Percentiles rank a stretch among this genome's conserved stretches.
Conservation (phyloP, 805 yeast species). For the Vanderwaltozyma verrucispora region DNA sequence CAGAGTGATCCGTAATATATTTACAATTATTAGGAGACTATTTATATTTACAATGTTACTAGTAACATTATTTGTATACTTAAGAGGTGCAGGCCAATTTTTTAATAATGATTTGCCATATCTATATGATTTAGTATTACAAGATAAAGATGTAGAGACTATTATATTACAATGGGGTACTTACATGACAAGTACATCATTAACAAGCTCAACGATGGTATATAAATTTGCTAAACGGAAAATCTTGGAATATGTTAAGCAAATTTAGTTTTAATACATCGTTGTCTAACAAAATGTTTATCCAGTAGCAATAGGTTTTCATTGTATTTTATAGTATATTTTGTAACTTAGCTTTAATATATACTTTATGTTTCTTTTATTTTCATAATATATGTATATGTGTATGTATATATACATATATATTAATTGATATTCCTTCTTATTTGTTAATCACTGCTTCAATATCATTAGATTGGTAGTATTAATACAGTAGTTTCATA, state of each 20-base stretch:
- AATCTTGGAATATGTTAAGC: not conserved
- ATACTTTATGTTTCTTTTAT: too few relatives aligned
- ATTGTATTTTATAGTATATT: not conserved
- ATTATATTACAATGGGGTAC: not conserved
- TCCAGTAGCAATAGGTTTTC: not conserved
- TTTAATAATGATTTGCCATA: slow-evolving; percentile 15
- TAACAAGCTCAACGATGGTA: not conserved
- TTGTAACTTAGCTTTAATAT: not conserved
- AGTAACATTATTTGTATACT: slow-evolving; percentile 20
- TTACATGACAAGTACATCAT: slow-evolving; percentile 2
- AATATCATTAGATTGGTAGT: too few relatives aligned
- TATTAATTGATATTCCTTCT: too few relatives aligned
- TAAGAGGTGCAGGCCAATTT: slow-evolving; percentile 26
- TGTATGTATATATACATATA: too few relatives aligned
- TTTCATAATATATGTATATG: too few relatives aligned
- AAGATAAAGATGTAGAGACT: slow-evolving; percentile 3
- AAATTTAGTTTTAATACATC: not conserved
- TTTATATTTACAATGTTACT: slow-evolving; percentile 12
- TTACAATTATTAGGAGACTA: slow-evolving; percentile 19
- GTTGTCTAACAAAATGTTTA: not conserved
- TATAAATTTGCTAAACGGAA: slow-evolving; percentile 1
- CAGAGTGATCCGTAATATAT: slow-evolving; percentile 24
- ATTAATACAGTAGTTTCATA: too few relatives aligned
- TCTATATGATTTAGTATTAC: slow-evolving; percentile 1
- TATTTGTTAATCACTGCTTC: too few relatives aligned